These are phyloP conservation scores for Neltuma alba DNA, from an alignment of 306 rosid genomes.

Conservation along the genomic window DNA sequence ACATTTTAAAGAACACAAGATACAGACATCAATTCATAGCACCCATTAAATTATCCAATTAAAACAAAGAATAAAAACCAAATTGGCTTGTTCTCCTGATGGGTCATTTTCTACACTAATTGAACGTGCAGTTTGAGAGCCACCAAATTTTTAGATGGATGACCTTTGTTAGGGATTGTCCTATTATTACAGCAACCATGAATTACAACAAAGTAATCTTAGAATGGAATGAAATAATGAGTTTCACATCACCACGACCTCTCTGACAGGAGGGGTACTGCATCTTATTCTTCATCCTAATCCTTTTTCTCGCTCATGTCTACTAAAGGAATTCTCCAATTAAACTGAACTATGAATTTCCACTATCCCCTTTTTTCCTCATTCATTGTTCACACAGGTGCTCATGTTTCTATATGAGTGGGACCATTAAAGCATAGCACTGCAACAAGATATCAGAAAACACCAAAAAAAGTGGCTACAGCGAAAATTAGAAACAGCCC, in stretches of 20 bases:
- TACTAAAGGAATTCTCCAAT: slow-evolving; percentile 26
- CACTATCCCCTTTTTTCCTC: slow-evolving; percentile 7
- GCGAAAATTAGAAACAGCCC: slow-evolving; percentile 82
- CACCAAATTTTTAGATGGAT: slow-evolving; percentile 1
- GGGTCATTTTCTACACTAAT: slow-evolving; percentile 8
- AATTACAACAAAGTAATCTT: slow-evolving; percentile 27
- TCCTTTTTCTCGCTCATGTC: slow-evolving; percentile 28
- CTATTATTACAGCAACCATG: slow-evolving; percentile 28
- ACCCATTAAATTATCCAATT: not conserved
- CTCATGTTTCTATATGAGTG: slow-evolving; percentile 18
- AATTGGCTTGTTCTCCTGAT: slow-evolving; percentile 11
- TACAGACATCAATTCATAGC: not conserved
- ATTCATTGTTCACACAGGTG: slow-evolving; percentile 6
- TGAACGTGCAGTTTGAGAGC: slow-evolving; percentile 15
- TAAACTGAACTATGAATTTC: slow-evolving; percentile 19
- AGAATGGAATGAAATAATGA: slow-evolving; percentile 23
- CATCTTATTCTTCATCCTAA: slow-evolving; percentile 35
- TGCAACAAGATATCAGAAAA: slow-evolving; percentile 56
- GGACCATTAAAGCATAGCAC: slow-evolving; percentile 10
- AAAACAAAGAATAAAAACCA: not conserved
- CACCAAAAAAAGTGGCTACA: slow-evolving; percentile 72
- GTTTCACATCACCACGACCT: slow-evolving; percentile 30
- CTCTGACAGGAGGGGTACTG: slow-evolving; percentile 30
- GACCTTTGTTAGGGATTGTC: slow-evolving; percentile 4
- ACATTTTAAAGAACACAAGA: not conserved